Percentiles rank a stretch among this genome's conserved stretches.
Evolutionary conservation across 2,329 filamentous ascomycete species (phyloP).

Genomic region (Penicillium fuscoglaucum): DNA sequence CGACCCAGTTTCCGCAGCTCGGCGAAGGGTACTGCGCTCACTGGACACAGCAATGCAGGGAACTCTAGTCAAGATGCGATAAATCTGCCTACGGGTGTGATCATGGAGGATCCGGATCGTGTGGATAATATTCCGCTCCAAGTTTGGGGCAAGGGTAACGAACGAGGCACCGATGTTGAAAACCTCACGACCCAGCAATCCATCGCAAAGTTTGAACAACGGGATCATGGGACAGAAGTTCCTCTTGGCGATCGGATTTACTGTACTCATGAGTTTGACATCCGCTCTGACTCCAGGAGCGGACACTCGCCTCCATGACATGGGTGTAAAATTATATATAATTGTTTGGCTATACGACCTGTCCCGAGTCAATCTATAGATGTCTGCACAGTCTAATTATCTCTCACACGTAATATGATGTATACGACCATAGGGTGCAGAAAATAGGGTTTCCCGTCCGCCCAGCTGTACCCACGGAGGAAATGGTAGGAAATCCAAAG

Average conservation of each 20-base stretch:
- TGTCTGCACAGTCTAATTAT: no score
- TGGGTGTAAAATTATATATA: not conserved
- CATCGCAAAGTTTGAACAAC: not conserved
- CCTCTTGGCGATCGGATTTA: not conserved
- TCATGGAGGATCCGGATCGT: not conserved
- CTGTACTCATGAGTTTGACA: not conserved
- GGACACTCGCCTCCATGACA: not conserved
- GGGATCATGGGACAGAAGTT: not conserved
- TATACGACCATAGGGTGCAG: no score
- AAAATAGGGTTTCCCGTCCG: no score
- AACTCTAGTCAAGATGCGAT: not conserved
- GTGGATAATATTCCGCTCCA: not conserved
- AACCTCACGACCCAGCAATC: not conserved
- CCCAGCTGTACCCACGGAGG: no score
- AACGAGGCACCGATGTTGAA: not conserved
- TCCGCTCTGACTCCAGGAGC: not conserved
- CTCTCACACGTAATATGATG: no score
- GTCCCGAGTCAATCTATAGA: no score
- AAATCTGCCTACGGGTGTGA: not conserved
- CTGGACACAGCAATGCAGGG: not conserved
- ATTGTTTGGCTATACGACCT: not conserved
- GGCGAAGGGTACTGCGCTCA: not conserved
- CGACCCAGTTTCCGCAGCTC: not conserved
- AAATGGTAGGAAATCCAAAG: no score
- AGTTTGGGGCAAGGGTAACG: not conserved